phyloP scores from a whole-genome alignment of 2,329 filamentous ascomycete genomes.

The Curvularia hawaiiensis region DNA sequence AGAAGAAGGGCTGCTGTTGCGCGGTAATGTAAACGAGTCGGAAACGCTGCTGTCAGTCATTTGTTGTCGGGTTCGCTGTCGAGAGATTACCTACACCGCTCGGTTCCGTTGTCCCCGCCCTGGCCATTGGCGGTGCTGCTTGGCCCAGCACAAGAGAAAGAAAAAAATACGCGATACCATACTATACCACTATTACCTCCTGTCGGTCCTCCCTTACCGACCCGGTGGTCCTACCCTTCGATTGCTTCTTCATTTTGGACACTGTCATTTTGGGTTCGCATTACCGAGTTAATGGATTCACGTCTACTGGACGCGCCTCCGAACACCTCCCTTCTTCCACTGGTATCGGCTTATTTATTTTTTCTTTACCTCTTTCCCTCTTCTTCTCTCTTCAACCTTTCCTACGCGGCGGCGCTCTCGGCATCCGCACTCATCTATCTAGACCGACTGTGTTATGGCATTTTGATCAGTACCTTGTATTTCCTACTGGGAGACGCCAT shows the following conservation, averaged over 20 bases:
- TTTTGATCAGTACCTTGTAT: conserved; percentile 40
- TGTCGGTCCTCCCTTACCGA: conserved; percentile 35
- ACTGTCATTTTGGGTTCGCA: conserved; percentile 32
- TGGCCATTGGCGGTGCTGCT: conserved; percentile 29
- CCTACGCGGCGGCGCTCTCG: conserved; percentile 19
- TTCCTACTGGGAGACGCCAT: conserved; percentile 28
- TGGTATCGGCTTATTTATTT: not conserved
- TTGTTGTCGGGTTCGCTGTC: conserved; percentile 17
- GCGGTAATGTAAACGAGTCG: conserved; percentile 72
- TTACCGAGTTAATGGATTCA: conserved; percentile 34
- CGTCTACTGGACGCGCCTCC: conserved; percentile 35
- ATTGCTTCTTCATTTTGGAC: conserved; percentile 29
- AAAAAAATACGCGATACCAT: conserved; percentile 39
- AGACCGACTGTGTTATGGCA: conserved; percentile 40
- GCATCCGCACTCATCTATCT: conserved; percentile 24
- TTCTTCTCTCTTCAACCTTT: not conserved
- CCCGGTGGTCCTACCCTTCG: conserved; percentile 15
- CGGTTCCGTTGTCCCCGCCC: conserved; percentile 30
- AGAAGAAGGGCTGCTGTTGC: conserved; percentile 82
- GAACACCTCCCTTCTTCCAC: conserved; percentile 18
- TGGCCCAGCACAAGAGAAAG: conserved; percentile 26
- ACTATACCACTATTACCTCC: conserved; percentile 41
- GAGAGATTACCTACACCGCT: conserved; percentile 27
- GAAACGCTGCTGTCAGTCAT: conserved; percentile 8
- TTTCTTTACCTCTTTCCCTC: not conserved